These are phyloP conservation scores for Hymenoscyphus fraxineus DNA, from an alignment of 2,329 filamentous ascomycete species.

Conservation along the genomic window DNA sequence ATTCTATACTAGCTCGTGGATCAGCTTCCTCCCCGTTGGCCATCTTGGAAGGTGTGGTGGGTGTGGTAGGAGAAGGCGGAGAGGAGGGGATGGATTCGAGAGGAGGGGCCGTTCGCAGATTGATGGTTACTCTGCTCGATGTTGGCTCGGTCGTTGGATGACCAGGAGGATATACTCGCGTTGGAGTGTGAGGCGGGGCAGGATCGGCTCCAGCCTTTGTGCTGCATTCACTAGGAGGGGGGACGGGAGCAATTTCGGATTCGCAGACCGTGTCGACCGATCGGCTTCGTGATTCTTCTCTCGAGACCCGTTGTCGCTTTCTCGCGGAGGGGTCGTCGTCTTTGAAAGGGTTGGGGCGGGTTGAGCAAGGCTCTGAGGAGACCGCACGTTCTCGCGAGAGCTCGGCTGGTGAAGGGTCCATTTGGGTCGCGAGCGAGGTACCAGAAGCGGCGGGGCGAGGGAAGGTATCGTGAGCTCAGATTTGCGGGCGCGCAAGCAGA, in stretches of 20 bases:
- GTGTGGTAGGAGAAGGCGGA: conserved; percentile 38
- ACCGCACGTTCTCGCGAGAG: conserved; percentile 52
- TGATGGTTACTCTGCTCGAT: conserved; percentile 58
- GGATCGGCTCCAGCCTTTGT: conserved; percentile 36
- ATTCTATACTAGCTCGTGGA: conserved; percentile 30
- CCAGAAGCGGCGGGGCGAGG: conserved; percentile 46
- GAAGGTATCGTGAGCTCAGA: conserved; percentile 9
- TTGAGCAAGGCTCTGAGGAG: conserved; percentile 61
- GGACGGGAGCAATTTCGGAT: conserved; percentile 20
- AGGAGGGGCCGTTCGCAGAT: conserved; percentile 48
- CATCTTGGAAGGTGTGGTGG: conserved; percentile 35
- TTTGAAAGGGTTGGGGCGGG: conserved; percentile 63
- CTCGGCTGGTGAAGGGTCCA: conserved; percentile 34
- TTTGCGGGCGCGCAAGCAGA: conserved; percentile 24
- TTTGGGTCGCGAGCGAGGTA: conserved; percentile 35
- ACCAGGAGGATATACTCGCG: conserved; percentile 29
- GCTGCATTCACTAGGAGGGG: conserved; percentile 18
- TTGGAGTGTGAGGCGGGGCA: conserved; percentile 31
- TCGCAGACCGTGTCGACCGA: conserved; percentile 42
- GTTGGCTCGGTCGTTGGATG: conserved; percentile 41
- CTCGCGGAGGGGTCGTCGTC: conserved; percentile 44
- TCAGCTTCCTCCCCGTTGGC: conserved; percentile 18
- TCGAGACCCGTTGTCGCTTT: conserved; percentile 60
- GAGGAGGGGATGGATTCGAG: conserved; percentile 43
- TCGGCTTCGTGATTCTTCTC: conserved; percentile 50